Conservation (phyloP, 2,329 filamentous ascomycete genomes). For the Talaromyces sp. region DNA sequence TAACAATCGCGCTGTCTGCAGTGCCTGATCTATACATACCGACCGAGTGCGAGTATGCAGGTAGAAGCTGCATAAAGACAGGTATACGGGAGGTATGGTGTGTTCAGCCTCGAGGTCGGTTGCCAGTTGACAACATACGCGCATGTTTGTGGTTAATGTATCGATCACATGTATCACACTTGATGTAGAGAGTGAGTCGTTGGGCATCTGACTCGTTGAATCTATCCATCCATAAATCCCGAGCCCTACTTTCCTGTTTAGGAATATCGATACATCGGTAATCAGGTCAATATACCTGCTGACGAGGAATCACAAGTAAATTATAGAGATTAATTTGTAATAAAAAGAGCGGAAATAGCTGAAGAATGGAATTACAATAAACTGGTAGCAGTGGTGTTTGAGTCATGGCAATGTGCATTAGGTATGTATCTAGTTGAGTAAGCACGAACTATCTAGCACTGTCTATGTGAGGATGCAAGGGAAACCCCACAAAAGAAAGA, state of each 20-base stretch:
- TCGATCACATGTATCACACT: not conserved
- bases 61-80: not conserved
- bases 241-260: not conserved
- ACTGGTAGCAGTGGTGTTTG: not conserved
- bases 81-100: not conserved
- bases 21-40: not conserved
- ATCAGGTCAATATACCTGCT: too few relatives aligned
- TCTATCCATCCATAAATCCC: not conserved
- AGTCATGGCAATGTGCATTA: conserved; percentile 9
- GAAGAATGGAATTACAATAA: not conserved
- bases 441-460: not conserved
- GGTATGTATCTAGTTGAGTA: not conserved
- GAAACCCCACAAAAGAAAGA: not conserved
- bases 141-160: not conserved
- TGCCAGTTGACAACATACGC: not conserved
- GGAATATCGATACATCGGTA: not conserved
- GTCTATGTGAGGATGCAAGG: not conserved
- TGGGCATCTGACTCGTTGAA: not conserved
- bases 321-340: too few relatives aligned
- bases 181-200: not conserved
- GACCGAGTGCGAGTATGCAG: not conserved
- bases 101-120: not conserved
- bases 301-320: not conserved
- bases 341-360: not conserved
- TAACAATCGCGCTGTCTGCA: not conserved